A percentile compares a stretch with the other conserved stretches of the same genome.
Conservation (phyloP, 1,284 basidiomycete species). For the Mycena citricolor region DNA sequence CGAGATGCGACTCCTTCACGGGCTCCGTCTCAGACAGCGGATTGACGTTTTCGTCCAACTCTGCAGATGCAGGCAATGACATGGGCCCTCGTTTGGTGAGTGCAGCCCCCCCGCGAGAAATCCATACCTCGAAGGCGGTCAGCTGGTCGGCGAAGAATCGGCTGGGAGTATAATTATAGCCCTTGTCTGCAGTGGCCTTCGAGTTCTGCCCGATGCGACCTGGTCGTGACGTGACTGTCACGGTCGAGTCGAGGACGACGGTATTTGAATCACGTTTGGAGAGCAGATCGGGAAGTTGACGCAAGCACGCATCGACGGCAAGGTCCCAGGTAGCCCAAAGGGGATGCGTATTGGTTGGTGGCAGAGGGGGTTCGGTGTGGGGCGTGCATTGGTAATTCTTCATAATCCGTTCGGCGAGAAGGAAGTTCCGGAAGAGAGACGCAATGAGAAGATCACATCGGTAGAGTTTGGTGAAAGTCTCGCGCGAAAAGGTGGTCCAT, state of each 20-base stretch:
- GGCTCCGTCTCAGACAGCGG: slow-evolving; percentile 27
- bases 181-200: slow-evolving; percentile 38
- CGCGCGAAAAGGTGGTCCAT: slow-evolving; percentile 94
- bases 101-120: slow-evolving; percentile 85
- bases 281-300: slow-evolving; percentile 89
- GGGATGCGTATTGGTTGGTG: slow-evolving; percentile 92
- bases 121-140: slow-evolving; percentile 98
- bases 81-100: slow-evolving; percentile 75
- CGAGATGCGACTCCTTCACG: slow-evolving; percentile 55
- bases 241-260: slow-evolving; percentile 26
- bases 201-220: slow-evolving; percentile 38
- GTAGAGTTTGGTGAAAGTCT: slow-evolving; percentile 93
- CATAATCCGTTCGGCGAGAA: slow-evolving; percentile 97
- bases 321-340: slow-evolving; percentile 98
- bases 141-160: slow-evolving; percentile 96
- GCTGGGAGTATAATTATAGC: slow-evolving; percentile 81
- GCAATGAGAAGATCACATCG: slow-evolving; percentile 96
- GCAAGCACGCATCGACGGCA: slow-evolving; percentile 93
- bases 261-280: slow-evolving; percentile 53
- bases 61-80: slow-evolving; percentile 55
- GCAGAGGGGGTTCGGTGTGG: slow-evolving; percentile 88
- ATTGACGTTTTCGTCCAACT: slow-evolving; percentile 26
- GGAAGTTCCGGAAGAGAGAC: slow-evolving; percentile 94
- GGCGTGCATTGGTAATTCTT: slow-evolving; percentile 98
- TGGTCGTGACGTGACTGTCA: slow-evolving; percentile 31